Base-by-base conservation (phyloP, 139 green algal species). In the Chlorella sp. region DNA sequence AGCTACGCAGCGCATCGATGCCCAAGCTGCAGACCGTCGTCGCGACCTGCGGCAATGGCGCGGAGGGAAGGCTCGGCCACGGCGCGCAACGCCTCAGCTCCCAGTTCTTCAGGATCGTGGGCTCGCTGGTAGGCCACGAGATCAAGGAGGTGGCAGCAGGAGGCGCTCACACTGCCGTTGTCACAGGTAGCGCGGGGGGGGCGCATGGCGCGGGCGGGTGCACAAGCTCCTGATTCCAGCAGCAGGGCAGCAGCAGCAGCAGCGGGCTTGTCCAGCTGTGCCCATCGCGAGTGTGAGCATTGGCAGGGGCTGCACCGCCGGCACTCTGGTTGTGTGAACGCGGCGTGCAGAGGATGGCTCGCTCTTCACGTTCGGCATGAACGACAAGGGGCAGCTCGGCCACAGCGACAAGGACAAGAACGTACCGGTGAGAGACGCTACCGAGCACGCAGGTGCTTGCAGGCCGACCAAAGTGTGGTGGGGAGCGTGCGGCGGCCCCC, bases 341-440 rank as follows among this genome's bases (percentile, higher is more conserved):
- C 5, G 29, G 14, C 2, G 10, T 34, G 66, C 80, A 85, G 86
- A 78, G 29, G 79, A 89, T 60, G 89, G 89, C 17, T 66, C 68
- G 1, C 67, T 93, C 14, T 86, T 86, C 70, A 90, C 82, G 1
- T 90, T 90, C 69, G 90, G 90, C 1, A 71, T 91, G 26, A 95
- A 95, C 55, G 75, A 84, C 34, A 67, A 76, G 50, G 86, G 83
- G 0, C 87, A 93, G 74, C 78, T 95, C 22, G 87, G 88, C 0
- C 78, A 84, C 66, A 80, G 75, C 35, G 50, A 35, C 22, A 63
- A 78, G 2, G 71, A 79, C 65, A 78, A 80, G 62, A 79, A 62
- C 64, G 72, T 82, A 32, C 63, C 75, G 67, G 81, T 87, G 66
- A 75, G 80, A 5, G 27, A 31, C 59, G 27, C 59, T 55, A 55